Percentiles rank a stretch among this genome's conserved stretches.
phyloP scores from a whole-genome alignment of 1,139 yeast genomes.

The Candida tropicalis region DNA sequence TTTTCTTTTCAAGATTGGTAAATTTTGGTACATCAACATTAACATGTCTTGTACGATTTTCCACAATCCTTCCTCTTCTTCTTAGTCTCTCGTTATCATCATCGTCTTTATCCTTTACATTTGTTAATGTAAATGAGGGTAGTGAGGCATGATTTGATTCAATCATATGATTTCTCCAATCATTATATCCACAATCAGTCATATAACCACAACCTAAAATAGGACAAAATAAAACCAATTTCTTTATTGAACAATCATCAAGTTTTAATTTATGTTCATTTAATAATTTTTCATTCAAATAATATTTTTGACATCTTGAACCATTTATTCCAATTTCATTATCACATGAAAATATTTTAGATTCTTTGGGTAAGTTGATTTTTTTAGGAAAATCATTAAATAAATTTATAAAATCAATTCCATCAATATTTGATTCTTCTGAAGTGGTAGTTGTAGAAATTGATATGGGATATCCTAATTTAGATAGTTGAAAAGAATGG shows the following conservation, averaged over 20 bases:
- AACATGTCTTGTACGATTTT: not conserved
- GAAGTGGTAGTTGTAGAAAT: too few relatives aligned
- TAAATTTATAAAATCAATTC: conserved; percentile 17
- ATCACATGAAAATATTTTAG: conserved; percentile 23
- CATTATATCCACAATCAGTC: conserved; percentile 40
- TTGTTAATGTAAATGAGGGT: not conserved
- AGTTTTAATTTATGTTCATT: conserved; percentile 23
- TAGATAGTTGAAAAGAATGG: conserved; percentile 27
- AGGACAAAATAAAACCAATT: conserved; percentile 42
- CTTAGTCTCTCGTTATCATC: not conserved
- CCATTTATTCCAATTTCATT: too few relatives aligned
- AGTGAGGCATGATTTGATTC: conserved; percentile 3
- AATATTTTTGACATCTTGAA: conserved; percentile 22
- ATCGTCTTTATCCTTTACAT: not conserved
- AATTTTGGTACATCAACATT: not conserved
- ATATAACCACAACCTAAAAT: conserved; percentile 44
- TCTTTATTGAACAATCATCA: conserved; percentile 27
- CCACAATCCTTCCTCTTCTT: too few relatives aligned
- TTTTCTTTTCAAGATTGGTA: not conserved
- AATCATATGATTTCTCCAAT: conserved; percentile 35
- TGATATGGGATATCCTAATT: conserved; percentile 38
- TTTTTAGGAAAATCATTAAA: conserved; percentile 31
- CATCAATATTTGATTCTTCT: too few relatives aligned
- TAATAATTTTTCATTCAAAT: conserved; percentile 20
- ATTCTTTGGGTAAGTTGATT: conserved; percentile 26